A percentile compares a stretch with the other conserved stretches of the same genome.
Evolutionary conservation across 441 rosid genomes (phyloP).

Genomic region (Raphanus hybrid): DNA sequence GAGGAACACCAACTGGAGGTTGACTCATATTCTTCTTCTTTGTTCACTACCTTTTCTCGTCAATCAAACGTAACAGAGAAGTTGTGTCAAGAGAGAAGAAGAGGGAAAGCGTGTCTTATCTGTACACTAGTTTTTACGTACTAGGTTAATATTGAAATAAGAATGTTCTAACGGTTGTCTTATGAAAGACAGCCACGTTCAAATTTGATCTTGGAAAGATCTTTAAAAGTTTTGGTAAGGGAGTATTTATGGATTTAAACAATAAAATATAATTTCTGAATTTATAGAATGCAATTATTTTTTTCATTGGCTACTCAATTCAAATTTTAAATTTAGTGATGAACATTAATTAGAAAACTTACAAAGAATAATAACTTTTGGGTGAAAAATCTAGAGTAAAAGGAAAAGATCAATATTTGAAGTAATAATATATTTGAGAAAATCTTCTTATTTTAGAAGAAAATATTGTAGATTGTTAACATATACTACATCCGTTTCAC

Average conservation of each 20-base stretch:
- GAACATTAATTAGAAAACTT: not conserved
- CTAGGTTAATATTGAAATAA: constrained; percentile 2
- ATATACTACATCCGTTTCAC: no score
- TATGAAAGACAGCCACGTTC: constrained; percentile 2
- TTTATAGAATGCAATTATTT: not conserved
- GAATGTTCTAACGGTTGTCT: not conserved
- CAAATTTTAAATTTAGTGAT: not conserved
- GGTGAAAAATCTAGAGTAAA: not conserved
- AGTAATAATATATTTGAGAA: not conserved
- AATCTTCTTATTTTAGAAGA: not conserved
- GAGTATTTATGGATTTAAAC: not conserved
- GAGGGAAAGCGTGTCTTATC: constrained; percentile 5
- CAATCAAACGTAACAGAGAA: not conserved
- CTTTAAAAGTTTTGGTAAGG: not conserved
- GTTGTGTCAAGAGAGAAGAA: not conserved
- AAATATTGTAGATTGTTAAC: not conserved
- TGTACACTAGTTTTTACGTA: not conserved
- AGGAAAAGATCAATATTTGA: not conserved
- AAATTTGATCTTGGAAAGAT: not conserved
- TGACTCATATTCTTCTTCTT: constrained; percentile 2
- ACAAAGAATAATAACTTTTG: not conserved
- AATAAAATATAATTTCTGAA: not conserved
- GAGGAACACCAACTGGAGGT: constrained; percentile 16
- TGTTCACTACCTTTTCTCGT: constrained; percentile 1
- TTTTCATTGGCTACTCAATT: not conserved